Evolutionary conservation across 306 rosid species (phyloP).

Genomic region (Citrullus colocynthis): DNA sequence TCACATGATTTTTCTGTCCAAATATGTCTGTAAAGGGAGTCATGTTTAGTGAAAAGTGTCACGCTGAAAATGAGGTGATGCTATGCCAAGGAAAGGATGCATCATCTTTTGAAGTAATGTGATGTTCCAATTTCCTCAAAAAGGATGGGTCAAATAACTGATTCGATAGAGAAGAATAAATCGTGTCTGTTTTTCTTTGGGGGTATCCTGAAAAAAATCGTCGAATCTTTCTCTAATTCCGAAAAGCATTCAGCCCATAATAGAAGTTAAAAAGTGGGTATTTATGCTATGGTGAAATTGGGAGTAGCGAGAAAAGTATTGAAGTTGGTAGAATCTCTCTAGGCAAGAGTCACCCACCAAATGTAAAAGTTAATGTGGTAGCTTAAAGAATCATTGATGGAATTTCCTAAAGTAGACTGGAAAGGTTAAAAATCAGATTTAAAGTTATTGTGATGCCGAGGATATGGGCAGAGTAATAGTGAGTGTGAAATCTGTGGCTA

Average conservation of each 20-base stretch:
- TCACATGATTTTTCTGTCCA: not conserved
- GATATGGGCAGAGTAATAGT: not conserved
- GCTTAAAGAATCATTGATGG: not conserved
- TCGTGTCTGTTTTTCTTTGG: too few relatives aligned
- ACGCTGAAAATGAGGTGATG: not conserved
- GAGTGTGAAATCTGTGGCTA: not conserved
- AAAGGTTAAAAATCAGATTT: not conserved
- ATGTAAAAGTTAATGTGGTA: not conserved
- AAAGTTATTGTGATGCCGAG: not conserved
- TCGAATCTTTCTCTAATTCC: too few relatives aligned
- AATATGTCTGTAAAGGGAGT: not conserved
- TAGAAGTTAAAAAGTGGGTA: too few relatives aligned
- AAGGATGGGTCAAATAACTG: not conserved
- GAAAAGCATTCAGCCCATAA: too few relatives aligned
- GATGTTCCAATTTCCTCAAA: not conserved
- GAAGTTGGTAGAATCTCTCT: not conserved
- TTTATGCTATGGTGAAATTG: too few relatives aligned
- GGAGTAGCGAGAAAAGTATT: too few relatives aligned
- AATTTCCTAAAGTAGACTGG: not conserved
- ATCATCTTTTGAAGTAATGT: not conserved
- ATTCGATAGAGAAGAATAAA: too few relatives aligned
- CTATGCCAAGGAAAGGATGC: not conserved
- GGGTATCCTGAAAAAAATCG: too few relatives aligned
- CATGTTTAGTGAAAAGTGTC: not conserved
- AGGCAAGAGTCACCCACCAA: not conserved